Percentiles rank a stretch among this genome's conserved stretches.
Conservation (phyloP, 148 eudicot species). For the Heliamphora exappendiculata region DNA sequence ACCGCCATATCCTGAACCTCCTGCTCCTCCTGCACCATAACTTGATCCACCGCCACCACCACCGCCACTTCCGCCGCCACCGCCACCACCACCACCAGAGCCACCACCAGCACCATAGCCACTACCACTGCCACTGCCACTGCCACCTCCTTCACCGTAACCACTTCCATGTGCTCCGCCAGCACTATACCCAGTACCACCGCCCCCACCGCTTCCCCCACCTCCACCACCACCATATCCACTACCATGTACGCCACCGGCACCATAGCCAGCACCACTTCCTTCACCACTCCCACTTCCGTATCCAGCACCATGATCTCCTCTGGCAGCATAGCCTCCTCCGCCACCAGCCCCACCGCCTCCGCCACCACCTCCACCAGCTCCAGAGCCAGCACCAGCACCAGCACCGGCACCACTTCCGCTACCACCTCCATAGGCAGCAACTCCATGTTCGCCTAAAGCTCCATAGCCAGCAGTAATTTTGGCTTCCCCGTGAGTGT, state of each 20-base stretch:
- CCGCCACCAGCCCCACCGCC: slow-evolving; percentile 27
- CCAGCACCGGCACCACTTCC: slow-evolving; percentile 20
- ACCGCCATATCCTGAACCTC: slow-evolving; percentile 24
- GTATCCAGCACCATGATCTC: slow-evolving; percentile 31
- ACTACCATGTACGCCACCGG: slow-evolving; percentile 19
- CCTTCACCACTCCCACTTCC: slow-evolving; percentile 33
- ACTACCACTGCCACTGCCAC: slow-evolving; percentile 27
- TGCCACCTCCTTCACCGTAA: slow-evolving; percentile 22
- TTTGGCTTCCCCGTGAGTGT: slow-evolving; percentile 9
- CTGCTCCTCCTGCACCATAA: slow-evolving; percentile 20
- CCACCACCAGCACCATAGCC: slow-evolving; percentile 25
- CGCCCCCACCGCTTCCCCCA: slow-evolving; percentile 28
- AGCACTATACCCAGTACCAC: slow-evolving; percentile 15
- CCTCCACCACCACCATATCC: slow-evolving; percentile 26
- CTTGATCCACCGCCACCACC: slow-evolving; percentile 16
- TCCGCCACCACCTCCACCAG: slow-evolving; percentile 7
- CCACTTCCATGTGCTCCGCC: slow-evolving; percentile 31
- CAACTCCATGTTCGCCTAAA: slow-evolving; percentile 19
- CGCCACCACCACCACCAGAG: slow-evolving; percentile 28
- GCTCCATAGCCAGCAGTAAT: slow-evolving; percentile 16
- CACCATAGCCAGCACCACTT: slow-evolving; percentile 20
- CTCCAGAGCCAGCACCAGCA: slow-evolving; percentile 19
- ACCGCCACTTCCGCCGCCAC: slow-evolving; percentile 19
- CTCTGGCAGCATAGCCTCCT: slow-evolving; percentile 7
- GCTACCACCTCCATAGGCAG: slow-evolving; percentile 18